These are phyloP conservation scores for Colletotrichum orchidophilum DNA, from an alignment of 2,329 filamentous ascomycete genomes.

Conservation along the genomic window DNA sequence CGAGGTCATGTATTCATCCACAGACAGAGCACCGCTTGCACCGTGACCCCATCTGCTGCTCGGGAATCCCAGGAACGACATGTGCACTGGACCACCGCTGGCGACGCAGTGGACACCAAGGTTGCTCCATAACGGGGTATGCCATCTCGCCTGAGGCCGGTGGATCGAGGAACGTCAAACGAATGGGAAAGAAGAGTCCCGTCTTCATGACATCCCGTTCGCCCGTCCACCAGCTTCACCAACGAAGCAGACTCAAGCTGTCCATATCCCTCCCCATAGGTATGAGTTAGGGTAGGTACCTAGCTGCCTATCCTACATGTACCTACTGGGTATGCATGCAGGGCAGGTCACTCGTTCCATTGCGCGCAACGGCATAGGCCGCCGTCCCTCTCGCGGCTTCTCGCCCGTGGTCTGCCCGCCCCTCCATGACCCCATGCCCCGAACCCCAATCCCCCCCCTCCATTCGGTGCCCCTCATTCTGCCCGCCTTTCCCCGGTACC, in stretches of 20 bases:
- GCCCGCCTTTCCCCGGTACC: conserved; percentile 31
- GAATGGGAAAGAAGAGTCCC: conserved; percentile 1
- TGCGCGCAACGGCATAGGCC: neutral
- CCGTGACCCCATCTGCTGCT: neutral
- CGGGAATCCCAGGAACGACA: conserved; percentile 20
- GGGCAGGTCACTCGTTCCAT: neutral
- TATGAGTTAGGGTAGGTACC: too few species aligned
- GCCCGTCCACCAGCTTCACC: neutral
- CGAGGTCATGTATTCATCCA: neutral
- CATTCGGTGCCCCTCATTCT: conserved; percentile 32
- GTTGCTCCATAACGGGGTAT: conserved; percentile 13
- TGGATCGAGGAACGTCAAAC: neutral
- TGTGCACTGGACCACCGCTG: conserved; percentile 2
- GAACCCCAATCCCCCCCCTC: conserved; percentile 17
- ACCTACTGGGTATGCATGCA: conserved; percentile 10
- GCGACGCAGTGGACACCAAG: conserved; percentile 5
- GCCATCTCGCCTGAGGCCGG: neutral
- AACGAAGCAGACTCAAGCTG: neutral
- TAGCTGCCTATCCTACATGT: neutral
- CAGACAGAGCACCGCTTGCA: conserved; percentile 9
- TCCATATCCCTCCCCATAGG: too few species aligned
- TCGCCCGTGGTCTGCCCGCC: conserved; percentile 4
- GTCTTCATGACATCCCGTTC: conserved; percentile 8
- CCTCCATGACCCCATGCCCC: conserved; percentile 22
- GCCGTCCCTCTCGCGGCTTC: neutral